Conservation (phyloP, 129 eudicot species). For the Silybum marianum region DNA sequence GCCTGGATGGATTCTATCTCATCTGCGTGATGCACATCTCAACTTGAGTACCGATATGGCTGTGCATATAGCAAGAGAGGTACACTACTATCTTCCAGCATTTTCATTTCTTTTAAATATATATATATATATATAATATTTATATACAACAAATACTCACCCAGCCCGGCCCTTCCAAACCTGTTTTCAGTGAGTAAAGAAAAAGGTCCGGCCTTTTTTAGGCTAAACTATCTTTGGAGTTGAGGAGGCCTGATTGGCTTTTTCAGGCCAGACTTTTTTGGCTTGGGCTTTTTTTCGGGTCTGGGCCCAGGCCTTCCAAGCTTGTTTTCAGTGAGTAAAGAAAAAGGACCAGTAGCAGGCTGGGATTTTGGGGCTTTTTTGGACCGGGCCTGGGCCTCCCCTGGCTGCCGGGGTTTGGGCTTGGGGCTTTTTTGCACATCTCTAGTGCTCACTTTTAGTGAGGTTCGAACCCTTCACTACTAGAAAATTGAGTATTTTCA, state of each 20-base stretch:
- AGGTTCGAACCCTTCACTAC: background rate
- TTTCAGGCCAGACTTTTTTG: background rate
- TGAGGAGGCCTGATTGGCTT: background rate
- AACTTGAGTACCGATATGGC: constrained; percentile 99
- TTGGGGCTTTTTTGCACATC: too few relatives aligned
- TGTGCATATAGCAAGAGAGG: constrained; percentile 96
- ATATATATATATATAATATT: background rate
- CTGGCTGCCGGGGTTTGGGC: too few relatives aligned
- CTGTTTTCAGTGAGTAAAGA: background rate
- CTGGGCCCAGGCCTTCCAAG: too few relatives aligned
- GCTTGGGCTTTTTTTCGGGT: background rate
- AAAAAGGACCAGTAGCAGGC: too few relatives aligned
- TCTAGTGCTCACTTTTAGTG: background rate
- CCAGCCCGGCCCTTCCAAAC: background rate
- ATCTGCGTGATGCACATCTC: constrained; percentile 88
- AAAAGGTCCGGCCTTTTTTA: too few relatives aligned
- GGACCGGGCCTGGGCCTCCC: too few relatives aligned
- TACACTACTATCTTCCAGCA: constrained; percentile 24
- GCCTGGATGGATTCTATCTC: constrained; percentile 97
- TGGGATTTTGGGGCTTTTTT: too few relatives aligned
- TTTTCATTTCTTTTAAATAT: background rate
- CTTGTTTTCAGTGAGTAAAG: too few relatives aligned
- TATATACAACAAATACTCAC: background rate
- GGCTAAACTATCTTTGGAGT: too few relatives aligned
- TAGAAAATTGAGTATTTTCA: too few relatives aligned